Base-by-base conservation (phyloP, 345 rosid genomes). In the Salix viminalis region DNA sequence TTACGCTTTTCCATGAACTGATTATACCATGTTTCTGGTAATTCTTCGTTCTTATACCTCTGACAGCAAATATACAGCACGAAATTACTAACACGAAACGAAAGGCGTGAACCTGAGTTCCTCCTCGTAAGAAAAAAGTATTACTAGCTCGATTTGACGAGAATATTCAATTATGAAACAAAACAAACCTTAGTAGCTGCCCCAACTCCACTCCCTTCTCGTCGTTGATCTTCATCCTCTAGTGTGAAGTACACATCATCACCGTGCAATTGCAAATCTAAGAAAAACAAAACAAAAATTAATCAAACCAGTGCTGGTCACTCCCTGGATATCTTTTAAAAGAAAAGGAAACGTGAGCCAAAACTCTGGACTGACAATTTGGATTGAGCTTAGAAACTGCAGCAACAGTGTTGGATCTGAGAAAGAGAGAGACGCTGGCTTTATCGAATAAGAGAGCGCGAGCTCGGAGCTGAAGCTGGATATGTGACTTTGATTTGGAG, bases 381-480 rank as follows among this genome's bases (percentile, higher is more conserved):
- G 91, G 84, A 83, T 89, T 90, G 44, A 93, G 97, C 76, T 91
- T 91, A 1, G 97, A 87, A 71, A 90, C 77, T 5, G 93, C 76
- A 6, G 93, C 80, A 21, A 76, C 72, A 23, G 93, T 72, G 67
- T 84, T 76, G 65, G 89, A 83, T 23, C 87, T 88, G 69, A 89
- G 86, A 79, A 89, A 92, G 74, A 95, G 97, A 8, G 97, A 79
- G 71, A 77, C 82, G 37, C 84, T 72, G 78, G 97, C 99, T 85
- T 95, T 95, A 73, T 91, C 97, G 77, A 87, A 95, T 50, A 93
- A 79, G 67, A 95, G 99, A 65, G 99, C 97, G 15, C 99, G 97
- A 56, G 76, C 92, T 26, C 97, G 87, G 82, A 95, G 96, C 86
- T 90, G 98, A 76, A 94, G 91, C 1, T 90, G 97, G 87, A 94